Evolutionary conservation across 164 flowering plant genomes (phyloP), one percentile per base, ranked within the genome.

Genomic region (Nymphaea colorata): DNA sequence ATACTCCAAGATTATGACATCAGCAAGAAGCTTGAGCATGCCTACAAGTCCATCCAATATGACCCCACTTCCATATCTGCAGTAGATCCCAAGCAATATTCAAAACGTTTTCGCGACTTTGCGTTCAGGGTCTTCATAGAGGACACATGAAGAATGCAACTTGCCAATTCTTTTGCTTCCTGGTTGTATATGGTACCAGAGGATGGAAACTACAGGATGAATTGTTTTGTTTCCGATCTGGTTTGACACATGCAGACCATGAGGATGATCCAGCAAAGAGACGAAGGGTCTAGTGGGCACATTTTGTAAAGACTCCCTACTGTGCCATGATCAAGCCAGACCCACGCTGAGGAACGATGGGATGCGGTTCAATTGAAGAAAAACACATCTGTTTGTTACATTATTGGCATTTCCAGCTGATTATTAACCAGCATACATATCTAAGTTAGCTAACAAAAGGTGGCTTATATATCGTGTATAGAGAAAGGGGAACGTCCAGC

Each of bases 21-120:
- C 64, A 89, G 83, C 81, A 89, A 89, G 80, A 89, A 90, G 79
- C 84, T 90, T 4, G 96, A 90, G 72, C 93, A 87, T 76, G 93
- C 88, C 3, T 90, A 90, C 82, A 90, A 90, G 69, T 85, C 96
- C 6, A 69, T 87, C 45, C 96, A 90, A 57, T 84, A 81, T 60
- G 93, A 87, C 62, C 84, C 96, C 12, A 82, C 89, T 43, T 87
- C 91, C 41, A 90, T 90, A 74, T 87, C 96, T 42, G 88, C 93
- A 0, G 96, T 87, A 41, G 93, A 90, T 73, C 96, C 96, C 5
- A 87, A 74, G 75, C 91, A 81, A 57, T 89, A 89, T 64, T 83
- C 93, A 0, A 86, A 72, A 72, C 87, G 93, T 18, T 89, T 89
- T 69, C 83, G 91, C 4, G 91, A 89, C 72, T 89, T 89, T 70